Conservation (phyloP, 345 rosid genomes). For the Punica granatum region DNA sequence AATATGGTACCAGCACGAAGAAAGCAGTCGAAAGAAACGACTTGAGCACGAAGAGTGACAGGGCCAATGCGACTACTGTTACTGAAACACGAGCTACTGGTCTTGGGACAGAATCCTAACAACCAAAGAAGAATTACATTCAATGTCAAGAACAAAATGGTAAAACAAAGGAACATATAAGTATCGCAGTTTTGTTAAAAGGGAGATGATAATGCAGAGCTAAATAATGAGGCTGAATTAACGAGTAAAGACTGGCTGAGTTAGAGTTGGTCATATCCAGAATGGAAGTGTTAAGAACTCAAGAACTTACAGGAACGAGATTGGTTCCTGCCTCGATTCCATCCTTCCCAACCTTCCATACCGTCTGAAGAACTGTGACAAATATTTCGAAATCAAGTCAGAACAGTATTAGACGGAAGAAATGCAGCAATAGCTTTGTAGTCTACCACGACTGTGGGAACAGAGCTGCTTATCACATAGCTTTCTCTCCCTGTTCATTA, state of each 20-base stretch:
- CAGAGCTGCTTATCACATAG: neutral
- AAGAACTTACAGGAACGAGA: conserved; percentile 73
- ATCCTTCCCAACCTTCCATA: conserved; percentile 77
- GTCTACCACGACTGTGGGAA: neutral
- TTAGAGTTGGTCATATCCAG: neutral
- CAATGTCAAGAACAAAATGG: neutral
- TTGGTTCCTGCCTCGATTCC: conserved; percentile 77
- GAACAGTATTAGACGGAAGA: neutral
- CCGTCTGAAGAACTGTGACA: conserved; percentile 52
- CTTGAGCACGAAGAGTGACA: conserved; percentile 50
- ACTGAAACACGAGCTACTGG: conserved; percentile 56
- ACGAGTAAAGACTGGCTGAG: neutral
- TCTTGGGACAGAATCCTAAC: conserved; percentile 51
- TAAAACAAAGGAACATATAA: neutral
- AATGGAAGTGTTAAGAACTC: conserved; percentile 3
- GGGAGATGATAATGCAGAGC: neutral
- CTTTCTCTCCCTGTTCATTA: neutral
- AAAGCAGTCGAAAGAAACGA: conserved; percentile 73
- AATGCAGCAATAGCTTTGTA: neutral
- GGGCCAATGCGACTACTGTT: conserved; percentile 32
- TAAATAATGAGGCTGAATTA: neutral
- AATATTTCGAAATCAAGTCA: neutral
- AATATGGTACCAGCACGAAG: conserved; percentile 62
- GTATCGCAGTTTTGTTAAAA: no score
- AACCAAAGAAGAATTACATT: conserved; percentile 12